phyloP scores from a whole-genome alignment of 1,284 basidiomycete species.

The Tylopilus sp. region DNA sequence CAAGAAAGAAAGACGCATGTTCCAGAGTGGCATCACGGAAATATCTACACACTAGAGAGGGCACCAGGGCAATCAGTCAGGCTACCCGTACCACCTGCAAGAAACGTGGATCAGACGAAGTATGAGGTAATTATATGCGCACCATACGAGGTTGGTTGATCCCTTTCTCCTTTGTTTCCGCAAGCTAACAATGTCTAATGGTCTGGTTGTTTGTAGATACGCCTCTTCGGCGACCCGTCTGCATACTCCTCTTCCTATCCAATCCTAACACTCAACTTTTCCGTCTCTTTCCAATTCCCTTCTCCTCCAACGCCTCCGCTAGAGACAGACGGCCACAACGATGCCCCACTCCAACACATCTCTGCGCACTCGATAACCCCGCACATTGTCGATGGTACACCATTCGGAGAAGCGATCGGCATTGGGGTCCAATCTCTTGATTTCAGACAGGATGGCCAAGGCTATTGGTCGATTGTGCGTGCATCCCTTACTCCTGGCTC shows the following conservation, averaged over 20 bases:
- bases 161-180: background rate
- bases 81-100: slow-evolving; percentile 56
- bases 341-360: slow-evolving; percentile 49
- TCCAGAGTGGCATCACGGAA: slow-evolving; percentile 78
- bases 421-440: slow-evolving; percentile 65
- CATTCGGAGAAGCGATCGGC: slow-evolving; percentile 75
- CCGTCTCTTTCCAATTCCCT: slow-evolving; percentile 53
- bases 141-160: slow-evolving; percentile 39
- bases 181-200: background rate
- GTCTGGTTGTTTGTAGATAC: slow-evolving; percentile 60
- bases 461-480: slow-evolving; percentile 29
- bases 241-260: slow-evolving; percentile 56
- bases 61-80: slow-evolving; percentile 60
- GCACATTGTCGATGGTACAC: slow-evolving; percentile 75
- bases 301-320: slow-evolving; percentile 11
- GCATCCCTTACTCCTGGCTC: slow-evolving; percentile 18
- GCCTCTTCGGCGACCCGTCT: slow-evolving; percentile 81
- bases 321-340: slow-evolving; percentile 1
- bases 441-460: slow-evolving; percentile 19
- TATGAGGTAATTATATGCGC: slow-evolving; percentile 65
- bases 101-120: slow-evolving; percentile 62
- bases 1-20: slow-evolving; percentile 29
- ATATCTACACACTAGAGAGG: slow-evolving; percentile 73
- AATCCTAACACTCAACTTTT: slow-evolving; percentile 61
- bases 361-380: slow-evolving; percentile 65